Base-by-base conservation (phyloP, 306 rosid genomes). In the Vigna mungo region DNA sequence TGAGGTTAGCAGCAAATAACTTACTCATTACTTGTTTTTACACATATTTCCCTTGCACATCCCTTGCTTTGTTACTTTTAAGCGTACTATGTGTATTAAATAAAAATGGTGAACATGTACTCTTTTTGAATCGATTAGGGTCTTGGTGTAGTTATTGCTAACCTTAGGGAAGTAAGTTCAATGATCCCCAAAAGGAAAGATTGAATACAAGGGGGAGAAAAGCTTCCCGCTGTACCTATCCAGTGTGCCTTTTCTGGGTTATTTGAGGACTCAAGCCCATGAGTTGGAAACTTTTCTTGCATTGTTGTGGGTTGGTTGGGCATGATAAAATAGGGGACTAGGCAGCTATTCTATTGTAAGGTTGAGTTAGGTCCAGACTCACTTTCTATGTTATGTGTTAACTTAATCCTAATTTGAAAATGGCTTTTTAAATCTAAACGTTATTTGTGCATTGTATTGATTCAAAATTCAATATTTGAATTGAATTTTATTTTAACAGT, bases 401-500 rank as follows among this genome's bases (percentile, higher is more conserved):
- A 65, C 30, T 61, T 52, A 15, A 64, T 65, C 9, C 44, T 13
- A 39, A n/a, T 68, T 32, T 63, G 56, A 13, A 5, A 60, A 78
- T 10, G 17, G 11, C 56, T 62, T 47, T 77, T 48, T 72, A 43
- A 25, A 43, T 34, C 12, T 48, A 60, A 30, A 11, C 17, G 13
- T 71, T 72, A 25, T 11, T 30, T 14, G 30, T 55, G 25, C 65
- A 1, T 20, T 34, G 46, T 34, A 7, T 59, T n/a, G 51, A 66
- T 74, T 82, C 70, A 58, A 32, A 69, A 47, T 78, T 34, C 41
- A 25, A 53, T 74, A 41, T 51, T 53, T 56, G 47, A 74, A 9
- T 67, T 69, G 47, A 74, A 9, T 67, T 72, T 83, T 43, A 47
- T 66, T 53, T 74, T 25, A 53, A 63, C 94, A 96, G 99, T 96